These are phyloP conservation scores for Cardamine occulta DNA, from an alignment of 345 rosid genomes.

Conservation along the genomic window DNA sequence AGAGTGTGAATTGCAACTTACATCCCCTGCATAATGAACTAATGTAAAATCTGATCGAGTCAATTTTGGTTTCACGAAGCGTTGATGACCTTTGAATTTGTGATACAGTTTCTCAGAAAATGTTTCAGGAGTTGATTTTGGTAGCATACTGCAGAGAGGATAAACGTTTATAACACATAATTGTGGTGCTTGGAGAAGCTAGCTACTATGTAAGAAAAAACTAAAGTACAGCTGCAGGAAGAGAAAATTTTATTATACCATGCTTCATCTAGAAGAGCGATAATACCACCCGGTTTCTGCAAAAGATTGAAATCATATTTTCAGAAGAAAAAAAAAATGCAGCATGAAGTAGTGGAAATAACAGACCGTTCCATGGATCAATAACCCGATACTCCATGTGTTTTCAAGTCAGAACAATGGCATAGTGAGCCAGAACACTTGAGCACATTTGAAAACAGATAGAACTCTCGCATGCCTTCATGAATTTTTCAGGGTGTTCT, in stretches of 20 bases:
- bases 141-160: conserved; percentile 73
- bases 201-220: conserved; percentile 22
- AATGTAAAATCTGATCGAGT: conserved; percentile 78
- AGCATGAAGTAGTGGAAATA: conserved; percentile 10
- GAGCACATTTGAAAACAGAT: conserved; percentile 27
- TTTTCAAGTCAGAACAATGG: conserved; percentile 25
- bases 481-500: conserved; percentile 5
- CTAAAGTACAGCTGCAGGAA: conserved; percentile 19
- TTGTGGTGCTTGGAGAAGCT: conserved; percentile 22
- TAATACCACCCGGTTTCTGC: conserved; percentile 95
- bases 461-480: conserved; percentile 22
- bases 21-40: conserved; percentile 94
- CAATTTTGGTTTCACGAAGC: conserved; percentile 83
- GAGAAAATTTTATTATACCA: conserved; percentile 58
- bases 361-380: conserved; percentile 8
- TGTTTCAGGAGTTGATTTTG: conserved; percentile 88
- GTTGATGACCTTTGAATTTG: conserved; percentile 75
- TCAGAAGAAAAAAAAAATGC: neutral
- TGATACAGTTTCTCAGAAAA: conserved; percentile 86
- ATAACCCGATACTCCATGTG: neutral
- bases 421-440: conserved; percentile 17
- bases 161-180: conserved; percentile 29
- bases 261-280: conserved; percentile 89
- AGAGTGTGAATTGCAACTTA: conserved; percentile 43
- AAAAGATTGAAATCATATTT: conserved; percentile 37